phyloP scores from a whole-genome alignment of 805 yeast species.

The Pichia cephalocereana region DNA sequence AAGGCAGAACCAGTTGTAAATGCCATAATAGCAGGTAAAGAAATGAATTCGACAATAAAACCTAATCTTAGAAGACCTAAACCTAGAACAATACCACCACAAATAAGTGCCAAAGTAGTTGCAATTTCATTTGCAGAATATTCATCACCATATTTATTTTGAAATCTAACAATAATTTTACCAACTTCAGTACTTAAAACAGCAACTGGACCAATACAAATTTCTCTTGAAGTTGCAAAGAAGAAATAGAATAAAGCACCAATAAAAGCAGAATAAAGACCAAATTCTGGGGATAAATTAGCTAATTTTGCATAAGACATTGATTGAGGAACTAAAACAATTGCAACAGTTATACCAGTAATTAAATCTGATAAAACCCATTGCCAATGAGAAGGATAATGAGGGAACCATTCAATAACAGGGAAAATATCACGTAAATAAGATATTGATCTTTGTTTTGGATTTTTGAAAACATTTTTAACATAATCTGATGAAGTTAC shows the following conservation, averaged over 20 bases:
- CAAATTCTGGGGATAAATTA: slow-evolving; percentile 70
- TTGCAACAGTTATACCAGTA: slow-evolving; percentile 91
- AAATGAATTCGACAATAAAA: slow-evolving; percentile 79
- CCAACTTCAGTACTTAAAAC: slow-evolving; percentile 87
- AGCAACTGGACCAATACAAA: slow-evolving; percentile 94
- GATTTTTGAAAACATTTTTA: slow-evolving; percentile 26
- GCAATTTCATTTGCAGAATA: slow-evolving; percentile 68
- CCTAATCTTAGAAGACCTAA: slow-evolving; percentile 79
- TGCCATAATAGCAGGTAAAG: slow-evolving; percentile 87
- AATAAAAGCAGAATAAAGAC: slow-evolving; percentile 83
- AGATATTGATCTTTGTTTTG: slow-evolving; percentile 28
- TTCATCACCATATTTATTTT: slow-evolving; percentile 27
- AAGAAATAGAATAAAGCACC: slow-evolving; percentile 85
- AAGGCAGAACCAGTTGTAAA: slow-evolving; percentile 94
- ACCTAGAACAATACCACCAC: slow-evolving; percentile 81
- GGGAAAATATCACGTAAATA: slow-evolving; percentile 70
- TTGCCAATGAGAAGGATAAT: slow-evolving; percentile 51
- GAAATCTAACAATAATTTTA: slow-evolving; percentile 62
- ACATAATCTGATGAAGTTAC: slow-evolving; percentile 22
- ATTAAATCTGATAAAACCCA: slow-evolving; percentile 81
- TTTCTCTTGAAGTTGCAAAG: slow-evolving; percentile 93
- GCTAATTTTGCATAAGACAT: slow-evolving; percentile 94
- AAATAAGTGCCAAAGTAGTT: slow-evolving; percentile 64
- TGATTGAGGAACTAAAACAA: slow-evolving; percentile 87
- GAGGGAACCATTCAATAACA: slow-evolving; percentile 71